A percentile compares a stretch with the other conserved stretches of the same genome.
These are phyloP conservation scores for Mangifera indica DNA, from an alignment of 345 rosid genomes.

Conservation along the genomic window DNA sequence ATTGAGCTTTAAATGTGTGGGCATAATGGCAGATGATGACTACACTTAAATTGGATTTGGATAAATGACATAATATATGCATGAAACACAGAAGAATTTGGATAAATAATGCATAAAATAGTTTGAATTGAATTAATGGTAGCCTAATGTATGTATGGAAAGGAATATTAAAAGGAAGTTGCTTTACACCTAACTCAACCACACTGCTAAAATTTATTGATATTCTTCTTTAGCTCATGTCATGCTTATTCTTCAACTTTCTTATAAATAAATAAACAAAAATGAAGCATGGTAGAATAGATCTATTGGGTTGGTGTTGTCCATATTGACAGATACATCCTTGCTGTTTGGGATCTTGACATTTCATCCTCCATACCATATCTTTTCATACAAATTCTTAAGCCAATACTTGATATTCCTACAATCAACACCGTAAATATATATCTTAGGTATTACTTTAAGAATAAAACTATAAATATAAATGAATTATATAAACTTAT, in stretches of 20 bases:
- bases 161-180: neutral
- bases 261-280: too few species aligned
- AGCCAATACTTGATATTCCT: too few species aligned
- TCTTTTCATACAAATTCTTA: too few species aligned
- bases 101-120: too few species aligned
- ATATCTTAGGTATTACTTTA: too few species aligned
- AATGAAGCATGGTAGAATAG: neutral
- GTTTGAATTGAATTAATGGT: too few species aligned
- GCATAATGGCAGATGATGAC: neutral
- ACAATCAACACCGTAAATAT: too few species aligned
- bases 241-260: neutral
- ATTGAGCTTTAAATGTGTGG: neutral
- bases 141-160: neutral
- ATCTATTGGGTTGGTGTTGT: neutral
- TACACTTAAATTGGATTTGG: neutral
- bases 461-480: too few species aligned
- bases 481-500: too few species aligned
- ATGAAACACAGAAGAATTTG: too few species aligned
- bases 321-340: conserved; percentile 12
- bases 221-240: neutral
- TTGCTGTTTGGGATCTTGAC: conserved; percentile 15
- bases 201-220: neutral
- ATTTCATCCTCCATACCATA: neutral
- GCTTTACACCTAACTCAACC: neutral
- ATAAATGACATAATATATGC: too few species aligned